Conservation (phyloP, 345 rosid genomes). For the Eutrema heterophyllum region DNA sequence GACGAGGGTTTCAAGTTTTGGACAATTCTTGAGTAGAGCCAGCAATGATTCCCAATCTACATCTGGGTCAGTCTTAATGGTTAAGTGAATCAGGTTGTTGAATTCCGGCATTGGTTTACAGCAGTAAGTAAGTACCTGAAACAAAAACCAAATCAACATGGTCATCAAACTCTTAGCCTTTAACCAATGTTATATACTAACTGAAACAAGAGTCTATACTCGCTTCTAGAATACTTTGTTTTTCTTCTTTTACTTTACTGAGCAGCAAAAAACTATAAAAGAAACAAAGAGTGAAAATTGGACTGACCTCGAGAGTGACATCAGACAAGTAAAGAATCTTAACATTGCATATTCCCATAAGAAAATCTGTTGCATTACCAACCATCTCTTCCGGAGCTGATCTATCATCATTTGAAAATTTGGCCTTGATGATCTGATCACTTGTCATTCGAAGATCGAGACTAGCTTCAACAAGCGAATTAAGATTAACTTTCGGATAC, state of each 20-base stretch:
- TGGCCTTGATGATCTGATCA: neutral
- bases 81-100: constrained; percentile 6
- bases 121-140: constrained; percentile 16
- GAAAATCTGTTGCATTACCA: neutral
- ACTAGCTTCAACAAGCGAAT: constrained; percentile 13
- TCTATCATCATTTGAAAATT: neutral
- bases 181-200: no score
- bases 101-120: constrained; percentile 1
- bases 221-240: no score
- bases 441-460: neutral
- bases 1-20: neutral
- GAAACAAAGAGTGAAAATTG: neutral
- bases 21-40: neutral
- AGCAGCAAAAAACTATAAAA: neutral
- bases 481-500: constrained; percentile 3
- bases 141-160: neutral
- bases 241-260: no score
- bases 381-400: neutral
- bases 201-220: no score
- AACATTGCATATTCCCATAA: neutral
- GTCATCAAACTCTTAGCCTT: neutral
- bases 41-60: constrained; percentile 4
- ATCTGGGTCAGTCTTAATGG: neutral
- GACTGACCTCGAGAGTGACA: neutral
- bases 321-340: neutral